Conservation (phyloP, 441 rosid genomes). For the Corymbia calophylla region DNA sequence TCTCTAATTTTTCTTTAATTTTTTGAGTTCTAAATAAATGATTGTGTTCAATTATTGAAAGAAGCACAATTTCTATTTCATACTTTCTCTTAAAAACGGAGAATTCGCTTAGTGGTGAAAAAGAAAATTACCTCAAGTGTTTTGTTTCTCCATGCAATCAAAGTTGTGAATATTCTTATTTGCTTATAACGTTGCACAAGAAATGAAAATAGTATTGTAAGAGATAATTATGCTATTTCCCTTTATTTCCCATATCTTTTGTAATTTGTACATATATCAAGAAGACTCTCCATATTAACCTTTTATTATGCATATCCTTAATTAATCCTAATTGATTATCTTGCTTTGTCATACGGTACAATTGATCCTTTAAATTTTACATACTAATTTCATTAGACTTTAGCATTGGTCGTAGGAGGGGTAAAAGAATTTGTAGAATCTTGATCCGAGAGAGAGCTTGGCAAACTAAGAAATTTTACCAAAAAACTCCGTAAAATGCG, state of each 20-base stretch:
- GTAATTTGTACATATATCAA: no score
- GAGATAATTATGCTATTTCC: background rate
- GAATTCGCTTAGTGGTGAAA: background rate
- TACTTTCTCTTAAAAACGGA: background rate
- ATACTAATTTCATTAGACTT: no score
- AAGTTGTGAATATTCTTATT: background rate
- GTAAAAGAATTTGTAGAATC: no score
- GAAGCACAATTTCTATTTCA: background rate
- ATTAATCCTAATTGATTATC: no score
- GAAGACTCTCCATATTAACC: accelerated
- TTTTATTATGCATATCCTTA: background rate
- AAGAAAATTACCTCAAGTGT: background rate
- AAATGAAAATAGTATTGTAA: no score
- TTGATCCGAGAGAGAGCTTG: no score
- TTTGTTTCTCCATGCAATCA: background rate
- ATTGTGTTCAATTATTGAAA: background rate
- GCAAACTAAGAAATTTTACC: no score
- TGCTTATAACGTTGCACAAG: background rate
- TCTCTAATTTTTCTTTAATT: background rate
- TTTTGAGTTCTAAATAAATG: background rate
- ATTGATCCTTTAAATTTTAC: no score
- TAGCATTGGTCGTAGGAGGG: no score
- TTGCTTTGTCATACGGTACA: accelerated
- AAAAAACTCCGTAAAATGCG: no score
- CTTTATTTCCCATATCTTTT: no score